Percentiles rank a stretch among this genome's conserved stretches.
These are phyloP conservation scores for Arctium lappa DNA, from an alignment of 129 eudicot genomes.

Conservation along the genomic window DNA sequence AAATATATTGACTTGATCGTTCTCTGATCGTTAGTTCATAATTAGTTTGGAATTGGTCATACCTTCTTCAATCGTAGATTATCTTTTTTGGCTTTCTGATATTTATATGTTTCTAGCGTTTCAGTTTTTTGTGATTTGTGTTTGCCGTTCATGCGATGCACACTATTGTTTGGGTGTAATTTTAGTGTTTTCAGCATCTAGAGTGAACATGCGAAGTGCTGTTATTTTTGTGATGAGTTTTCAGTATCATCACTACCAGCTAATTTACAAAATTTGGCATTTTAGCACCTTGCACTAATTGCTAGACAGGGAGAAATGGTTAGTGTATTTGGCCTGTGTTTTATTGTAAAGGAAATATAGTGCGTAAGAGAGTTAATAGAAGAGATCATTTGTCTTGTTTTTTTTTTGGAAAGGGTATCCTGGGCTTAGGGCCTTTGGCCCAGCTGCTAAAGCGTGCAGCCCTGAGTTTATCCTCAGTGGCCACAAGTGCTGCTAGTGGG, in stretches of 20 bases:
- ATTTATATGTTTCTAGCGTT: background rate
- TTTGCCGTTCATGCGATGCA: background rate
- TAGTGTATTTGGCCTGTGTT: slow-evolving; percentile 6
- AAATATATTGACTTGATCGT: background rate
- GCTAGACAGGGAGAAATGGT: background rate
- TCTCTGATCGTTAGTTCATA: background rate
- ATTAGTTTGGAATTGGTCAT: background rate
- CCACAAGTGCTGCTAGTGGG: too few species aligned
- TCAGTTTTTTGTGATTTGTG: background rate
- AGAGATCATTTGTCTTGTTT: background rate
- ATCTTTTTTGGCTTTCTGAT: background rate
- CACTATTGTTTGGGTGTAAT: background rate
- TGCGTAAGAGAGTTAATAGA: background rate
- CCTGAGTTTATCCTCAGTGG: too few species aligned
- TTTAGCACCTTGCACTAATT: background rate
- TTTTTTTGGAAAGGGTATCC: too few species aligned
- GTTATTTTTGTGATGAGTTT: background rate
- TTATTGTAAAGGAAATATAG: background rate
- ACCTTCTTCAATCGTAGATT: background rate
- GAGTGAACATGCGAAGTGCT: background rate
- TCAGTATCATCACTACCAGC: background rate
- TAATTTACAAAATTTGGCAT: background rate
- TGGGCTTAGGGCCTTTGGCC: too few species aligned
- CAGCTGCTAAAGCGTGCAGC: too few species aligned
- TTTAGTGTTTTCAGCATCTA: background rate